A percentile compares a stretch with the other conserved stretches of the same genome.
Conservation (phyloP, 371 early-diverging fungal species). For the Mucor racemosus region DNA sequence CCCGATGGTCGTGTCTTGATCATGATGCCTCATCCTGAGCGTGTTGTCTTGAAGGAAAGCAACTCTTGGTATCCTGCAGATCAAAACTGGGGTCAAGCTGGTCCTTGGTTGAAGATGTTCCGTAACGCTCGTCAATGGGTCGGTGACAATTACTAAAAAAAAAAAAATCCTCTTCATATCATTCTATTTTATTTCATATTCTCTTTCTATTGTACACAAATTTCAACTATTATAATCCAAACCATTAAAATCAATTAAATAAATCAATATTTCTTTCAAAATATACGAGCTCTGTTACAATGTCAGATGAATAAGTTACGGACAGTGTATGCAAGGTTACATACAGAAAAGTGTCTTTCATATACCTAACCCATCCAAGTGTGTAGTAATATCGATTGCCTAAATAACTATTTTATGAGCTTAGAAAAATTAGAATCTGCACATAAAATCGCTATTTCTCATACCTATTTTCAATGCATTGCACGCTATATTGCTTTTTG, state of each 20-base stretch:
- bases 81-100: constrained; percentile 72
- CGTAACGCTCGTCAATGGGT: constrained; percentile 85
- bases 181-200: neutral
- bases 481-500: too few species aligned
- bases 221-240: neutral
- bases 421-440: too few species aligned
- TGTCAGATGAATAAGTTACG: too few species aligned
- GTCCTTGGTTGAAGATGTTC: constrained; percentile 90
- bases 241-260: neutral
- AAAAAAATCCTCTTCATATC: neutral
- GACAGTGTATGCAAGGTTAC: too few species aligned
- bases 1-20: constrained; percentile 89
- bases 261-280: too few species aligned
- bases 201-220: constrained; percentile 1
- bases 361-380: too few species aligned
- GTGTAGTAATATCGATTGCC: too few species aligned
- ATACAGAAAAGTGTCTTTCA: too few species aligned
- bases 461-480: too few species aligned
- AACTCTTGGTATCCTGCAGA: constrained; percentile 87
- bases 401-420: too few species aligned
- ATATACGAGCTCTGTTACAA: too few species aligned
- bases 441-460: too few species aligned
- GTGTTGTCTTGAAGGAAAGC: constrained; percentile 80
- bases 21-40: constrained; percentile 98
- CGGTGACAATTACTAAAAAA: constrained; percentile 42